Base-by-base conservation (phyloP, 257 asterid species). In the Nicotiana obtusifolia region DNA sequence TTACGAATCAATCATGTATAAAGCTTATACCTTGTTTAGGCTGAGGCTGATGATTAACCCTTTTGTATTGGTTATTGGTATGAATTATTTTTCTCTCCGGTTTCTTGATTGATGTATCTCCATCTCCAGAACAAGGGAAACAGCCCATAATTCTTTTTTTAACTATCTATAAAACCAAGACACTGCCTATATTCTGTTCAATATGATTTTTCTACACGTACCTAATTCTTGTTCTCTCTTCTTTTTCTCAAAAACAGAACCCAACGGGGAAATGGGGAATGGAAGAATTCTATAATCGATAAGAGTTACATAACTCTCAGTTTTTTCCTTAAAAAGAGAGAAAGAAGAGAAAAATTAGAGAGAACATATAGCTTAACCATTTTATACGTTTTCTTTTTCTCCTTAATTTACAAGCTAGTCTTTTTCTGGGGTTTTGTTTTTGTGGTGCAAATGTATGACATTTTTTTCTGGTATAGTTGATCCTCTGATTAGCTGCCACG, bases 61-160 rank as follows among this genome's bases (percentile, higher is more conserved):
- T 54, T 28, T 59, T 31, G 22, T 81, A 28, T 52, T 66, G 41
- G 19, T 41, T n/a, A 15, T 31, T 33, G 2, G 20, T 10, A 15
- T 54, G 28, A n/a, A 31, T 64, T 44, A 84, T 84, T 71, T 78
- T 87, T 81, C 81, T 88, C 35, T 82, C 77, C n/a, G 88, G 81
- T 80, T 84, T 89, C 84, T 86, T 86, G 5, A 69, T 64, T 26
- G 95, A 87, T 78, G 95, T 82, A 82, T 88, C 93, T 17, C 95
- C 90, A 3, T 88, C 93, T n/a, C 96, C 90, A 4, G 91, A 86
- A 81, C 97, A 90, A 86, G 82, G 89, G 82, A 94, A 92, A 89
- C 97, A 94, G 19, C 97, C 93, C 98, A 92, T 93, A 76, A 80
- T 66, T 86, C 41, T 53, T 77, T 41, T 35, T 31, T 59, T 15